Evolutionary conservation across 176 grass and related monocot species (phyloP).

Genomic region (sorghum (Sorghum bicolor)): DNA sequence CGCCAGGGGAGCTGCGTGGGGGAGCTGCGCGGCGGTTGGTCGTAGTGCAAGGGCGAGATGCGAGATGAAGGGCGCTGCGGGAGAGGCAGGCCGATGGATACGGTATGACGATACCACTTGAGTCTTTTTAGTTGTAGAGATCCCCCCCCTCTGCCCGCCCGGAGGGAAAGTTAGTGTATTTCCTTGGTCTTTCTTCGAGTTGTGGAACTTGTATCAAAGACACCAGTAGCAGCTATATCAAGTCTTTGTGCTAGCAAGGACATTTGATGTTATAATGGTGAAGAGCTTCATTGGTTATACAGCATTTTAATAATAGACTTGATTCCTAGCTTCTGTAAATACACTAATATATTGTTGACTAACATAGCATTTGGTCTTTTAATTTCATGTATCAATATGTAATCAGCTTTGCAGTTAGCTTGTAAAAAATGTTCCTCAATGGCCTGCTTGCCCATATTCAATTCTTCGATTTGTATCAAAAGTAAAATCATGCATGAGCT

Average conservation of each 20-base stretch:
- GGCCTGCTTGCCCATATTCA: background rate
- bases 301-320: background rate
- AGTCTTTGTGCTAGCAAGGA: background rate
- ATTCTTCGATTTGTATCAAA: background rate
- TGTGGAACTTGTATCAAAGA: background rate
- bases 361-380: conserved; percentile 1
- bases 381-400: background rate
- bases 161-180: conserved; percentile 5
- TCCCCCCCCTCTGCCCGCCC: too few species aligned
- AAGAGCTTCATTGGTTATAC: conserved; percentile 16
- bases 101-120: too few species aligned
- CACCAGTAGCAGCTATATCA: conserved; percentile 14
- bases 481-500: background rate
- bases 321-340: background rate
- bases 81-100: too few species aligned
- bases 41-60: too few species aligned
- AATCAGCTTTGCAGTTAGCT: conserved; percentile 26
- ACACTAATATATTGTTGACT: conserved; percentile 14
- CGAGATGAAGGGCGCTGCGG: too few species aligned
- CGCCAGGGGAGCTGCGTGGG: too few species aligned
- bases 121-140: too few species aligned
- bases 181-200: background rate
- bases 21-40: too few species aligned
- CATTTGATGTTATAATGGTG: background rate
- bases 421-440: background rate